These are phyloP conservation scores for Apophysomyces elegans DNA, from an alignment of 371 early-diverging fungal species.

Conservation along the genomic window DNA sequence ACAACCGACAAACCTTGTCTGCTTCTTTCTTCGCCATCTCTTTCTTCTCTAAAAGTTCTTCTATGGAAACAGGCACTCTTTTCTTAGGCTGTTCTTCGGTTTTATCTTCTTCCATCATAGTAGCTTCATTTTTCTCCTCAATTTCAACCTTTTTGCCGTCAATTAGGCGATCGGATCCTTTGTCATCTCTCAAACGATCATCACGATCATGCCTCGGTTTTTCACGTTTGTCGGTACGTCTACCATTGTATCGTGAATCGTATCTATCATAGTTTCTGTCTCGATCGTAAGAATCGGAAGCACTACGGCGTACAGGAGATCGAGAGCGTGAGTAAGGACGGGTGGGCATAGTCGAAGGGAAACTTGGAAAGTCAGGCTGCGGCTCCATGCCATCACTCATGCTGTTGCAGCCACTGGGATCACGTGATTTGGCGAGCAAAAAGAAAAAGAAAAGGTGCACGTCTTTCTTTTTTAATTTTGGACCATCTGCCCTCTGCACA, in stretches of 20 bases:
- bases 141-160: constrained; percentile 19
- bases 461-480: no score
- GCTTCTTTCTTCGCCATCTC: constrained; percentile 56
- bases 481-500: no score
- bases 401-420: neutral
- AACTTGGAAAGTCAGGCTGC: no score
- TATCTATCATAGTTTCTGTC: constrained; percentile 20
- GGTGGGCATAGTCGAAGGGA: constrained; percentile 17
- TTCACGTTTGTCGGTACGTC: constrained; percentile 34
- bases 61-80: constrained; percentile 73
- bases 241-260: constrained; percentile 33
- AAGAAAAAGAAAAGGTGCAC: neutral
- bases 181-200: constrained; percentile 22
- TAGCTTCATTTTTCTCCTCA: constrained; percentile 9
- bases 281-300: constrained; percentile 32
- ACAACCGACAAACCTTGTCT: constrained; percentile 45
- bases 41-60: constrained; percentile 74
- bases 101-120: constrained; percentile 22
- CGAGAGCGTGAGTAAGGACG: constrained; percentile 28
- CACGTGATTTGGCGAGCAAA: neutral
- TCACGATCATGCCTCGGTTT: constrained; percentile 30
- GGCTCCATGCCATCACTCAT: no score
- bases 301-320: constrained; percentile 21
- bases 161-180: constrained; percentile 17
- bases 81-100: constrained; percentile 31